Evolutionary conservation across 75 land plant genomes (phyloP).

Genomic region (Pinus taeda): DNA sequence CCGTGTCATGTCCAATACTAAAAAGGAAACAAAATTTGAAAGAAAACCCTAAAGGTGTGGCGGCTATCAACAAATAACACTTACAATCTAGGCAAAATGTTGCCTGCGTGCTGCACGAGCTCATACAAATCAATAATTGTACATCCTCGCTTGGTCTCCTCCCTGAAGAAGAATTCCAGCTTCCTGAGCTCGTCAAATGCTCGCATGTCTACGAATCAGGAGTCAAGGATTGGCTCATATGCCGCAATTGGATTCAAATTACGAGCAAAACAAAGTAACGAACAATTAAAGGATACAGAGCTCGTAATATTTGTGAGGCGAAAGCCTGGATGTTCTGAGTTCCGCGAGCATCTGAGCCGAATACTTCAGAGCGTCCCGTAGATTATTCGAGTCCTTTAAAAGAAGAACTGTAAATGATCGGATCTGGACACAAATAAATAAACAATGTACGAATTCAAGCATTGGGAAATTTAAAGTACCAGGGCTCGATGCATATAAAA

Average conservation of each 20-base stretch:
- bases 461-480: constrained; percentile 19
- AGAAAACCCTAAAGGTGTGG: too few relatives aligned
- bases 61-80: constrained; percentile 11
- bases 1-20: too few relatives aligned
- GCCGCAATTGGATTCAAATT: neutral
- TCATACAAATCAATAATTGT: constrained; percentile 86
- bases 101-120: constrained; percentile 97
- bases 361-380: constrained; percentile 87
- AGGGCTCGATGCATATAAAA: constrained; percentile 98
- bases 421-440: neutral
- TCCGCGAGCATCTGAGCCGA: constrained; percentile 98
- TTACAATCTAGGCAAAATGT: constrained; percentile 88
- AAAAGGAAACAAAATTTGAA: too few relatives aligned
- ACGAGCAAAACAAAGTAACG: neutral
- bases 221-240: constrained; percentile 1
- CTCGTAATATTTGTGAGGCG: constrained; percentile 96
- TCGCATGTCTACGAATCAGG: constrained; percentile 68
- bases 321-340: constrained; percentile 87
- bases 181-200: constrained; percentile 93
- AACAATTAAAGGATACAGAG: constrained; percentile 63
- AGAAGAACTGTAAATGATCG: neutral
- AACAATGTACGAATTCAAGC: neutral
- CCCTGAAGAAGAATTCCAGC: constrained; percentile 86
- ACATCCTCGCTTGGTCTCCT: constrained; percentile 77
- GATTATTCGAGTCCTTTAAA: constrained; percentile 79